Evolutionary conservation across 352 stramenopile species (phyloP).

Genomic region (Aphanomyces invadans): DNA sequence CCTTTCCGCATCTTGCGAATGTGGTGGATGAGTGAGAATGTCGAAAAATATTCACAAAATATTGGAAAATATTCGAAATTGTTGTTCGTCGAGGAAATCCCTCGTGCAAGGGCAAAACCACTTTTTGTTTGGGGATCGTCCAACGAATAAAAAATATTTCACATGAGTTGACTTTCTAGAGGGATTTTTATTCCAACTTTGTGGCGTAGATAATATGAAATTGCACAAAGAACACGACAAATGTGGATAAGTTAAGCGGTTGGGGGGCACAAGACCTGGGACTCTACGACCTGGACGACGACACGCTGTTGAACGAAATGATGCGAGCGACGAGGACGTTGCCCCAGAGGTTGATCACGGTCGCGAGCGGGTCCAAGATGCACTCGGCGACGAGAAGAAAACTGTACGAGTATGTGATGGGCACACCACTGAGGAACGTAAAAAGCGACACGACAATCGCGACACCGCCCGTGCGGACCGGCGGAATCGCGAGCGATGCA

Average conservation of each 20-base stretch:
- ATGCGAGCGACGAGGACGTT: slow-evolving; percentile 8
- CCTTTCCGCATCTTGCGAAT: neutral
- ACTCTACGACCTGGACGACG: neutral
- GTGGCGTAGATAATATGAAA: no score
- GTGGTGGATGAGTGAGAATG: neutral
- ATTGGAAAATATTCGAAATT: no score
- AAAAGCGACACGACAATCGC: slow-evolving; percentile 1
- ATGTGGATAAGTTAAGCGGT: neutral
- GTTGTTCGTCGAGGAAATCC: no score
- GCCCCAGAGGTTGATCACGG: slow-evolving; percentile 1
- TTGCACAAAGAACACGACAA: neutral
- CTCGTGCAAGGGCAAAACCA: no score
- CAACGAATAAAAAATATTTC: no score
- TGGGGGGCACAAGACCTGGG: no score
- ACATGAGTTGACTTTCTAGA: no score
- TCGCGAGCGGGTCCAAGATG: slow-evolving; percentile 8
- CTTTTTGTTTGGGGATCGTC: no score
- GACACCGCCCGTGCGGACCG: slow-evolving; percentile 5
- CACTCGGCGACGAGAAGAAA: slow-evolving; percentile 9
- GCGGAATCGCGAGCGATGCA: neutral
- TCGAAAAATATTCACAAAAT: no score
- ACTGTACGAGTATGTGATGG: neutral
- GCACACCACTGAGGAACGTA: slow-evolving; percentile 1
- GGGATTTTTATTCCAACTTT: no score
- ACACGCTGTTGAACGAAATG: neutral